Evolutionary conservation across 1,139 yeast genomes (phyloP).

Genomic region (Yamadazyma kanchanaburiensis): DNA sequence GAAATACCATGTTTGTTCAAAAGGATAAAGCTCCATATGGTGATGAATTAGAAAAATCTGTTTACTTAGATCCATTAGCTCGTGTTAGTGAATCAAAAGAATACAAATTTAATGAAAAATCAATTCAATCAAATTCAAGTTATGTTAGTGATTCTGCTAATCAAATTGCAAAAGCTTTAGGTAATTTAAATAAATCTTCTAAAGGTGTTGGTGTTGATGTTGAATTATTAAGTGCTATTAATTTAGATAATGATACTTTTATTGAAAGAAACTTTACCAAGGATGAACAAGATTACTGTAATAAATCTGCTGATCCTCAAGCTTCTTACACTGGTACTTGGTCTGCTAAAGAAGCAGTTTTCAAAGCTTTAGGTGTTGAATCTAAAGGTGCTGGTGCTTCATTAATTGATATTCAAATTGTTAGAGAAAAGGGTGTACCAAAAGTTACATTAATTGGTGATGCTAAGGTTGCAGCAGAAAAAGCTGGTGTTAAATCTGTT

Average conservation of each 20-base stretch:
- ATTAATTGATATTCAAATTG: slow-evolving; percentile 83
- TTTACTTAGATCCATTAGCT: slow-evolving; percentile 94
- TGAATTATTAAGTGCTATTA: slow-evolving; percentile 78
- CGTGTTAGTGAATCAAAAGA: slow-evolving; percentile 63
- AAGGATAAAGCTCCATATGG: slow-evolving; percentile 92
- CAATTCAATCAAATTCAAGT: slow-evolving; percentile 29
- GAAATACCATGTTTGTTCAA: slow-evolving; percentile 88
- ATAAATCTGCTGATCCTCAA: slow-evolving; percentile 67
- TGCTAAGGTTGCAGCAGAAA: slow-evolving; percentile 71
- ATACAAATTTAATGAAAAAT: slow-evolving; percentile 45
- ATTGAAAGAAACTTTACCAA: slow-evolving; percentile 87
- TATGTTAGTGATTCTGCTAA: slow-evolving; percentile 37
- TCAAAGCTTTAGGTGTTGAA: slow-evolving; percentile 87
- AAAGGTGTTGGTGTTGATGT: slow-evolving; percentile 97
- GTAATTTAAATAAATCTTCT: slow-evolving; percentile 44
- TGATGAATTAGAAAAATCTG: slow-evolving; percentile 81
- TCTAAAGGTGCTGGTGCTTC: slow-evolving; percentile 96
- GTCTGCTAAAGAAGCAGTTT: slow-evolving; percentile 99
- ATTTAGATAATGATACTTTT: slow-evolving; percentile 83
- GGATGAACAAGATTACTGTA: slow-evolving; percentile 76
- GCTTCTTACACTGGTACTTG: slow-evolving; percentile 97
- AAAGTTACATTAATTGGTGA: slow-evolving; percentile 69
- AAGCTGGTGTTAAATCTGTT: slow-evolving; percentile 67
- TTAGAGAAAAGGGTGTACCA: slow-evolving; percentile 83
- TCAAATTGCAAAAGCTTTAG: slow-evolving; percentile 48